These are phyloP conservation scores for Fremontodendron californicum DNA, from an alignment of 345 rosid genomes.

Conservation along the genomic window DNA sequence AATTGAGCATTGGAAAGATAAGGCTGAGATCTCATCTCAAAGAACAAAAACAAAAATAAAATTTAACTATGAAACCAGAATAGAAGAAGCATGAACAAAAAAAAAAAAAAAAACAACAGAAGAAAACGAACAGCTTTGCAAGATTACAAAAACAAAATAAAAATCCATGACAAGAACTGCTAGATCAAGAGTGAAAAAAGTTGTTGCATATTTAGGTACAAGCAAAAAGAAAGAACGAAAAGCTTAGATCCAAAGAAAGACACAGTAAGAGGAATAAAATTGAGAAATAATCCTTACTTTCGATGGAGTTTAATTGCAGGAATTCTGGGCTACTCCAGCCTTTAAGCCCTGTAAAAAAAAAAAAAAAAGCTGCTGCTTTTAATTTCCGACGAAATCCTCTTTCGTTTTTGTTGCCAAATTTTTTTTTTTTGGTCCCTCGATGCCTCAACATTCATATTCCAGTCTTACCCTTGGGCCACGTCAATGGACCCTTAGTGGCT, in stretches of 20 bases:
- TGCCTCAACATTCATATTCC: slow-evolving; percentile 18
- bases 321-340: neutral
- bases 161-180: neutral
- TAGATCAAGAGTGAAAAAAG: neutral
- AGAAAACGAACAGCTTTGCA: neutral
- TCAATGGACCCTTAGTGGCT: neutral
- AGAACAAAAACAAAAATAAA: neutral
- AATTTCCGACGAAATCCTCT: neutral
- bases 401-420: neutral
- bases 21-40: slow-evolving; percentile 8
- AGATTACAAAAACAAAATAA: neutral
- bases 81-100: too few relatives aligned
- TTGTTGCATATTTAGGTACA: neutral
- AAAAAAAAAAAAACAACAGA: neutral
- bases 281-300: neutral
- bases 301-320: slow-evolving; percentile 6
- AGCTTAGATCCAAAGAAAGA: slow-evolving; percentile 1
- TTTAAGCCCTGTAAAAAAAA: neutral
- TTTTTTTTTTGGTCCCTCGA: neutral
- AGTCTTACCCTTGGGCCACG: slow-evolving; percentile 21
- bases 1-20: neutral
- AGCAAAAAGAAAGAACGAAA: neutral
- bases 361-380: neutral
- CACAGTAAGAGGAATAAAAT: neutral
- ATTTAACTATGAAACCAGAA: neutral